Evolutionary conservation across 1,139 yeast genomes (phyloP).

Genomic region (Zygosaccharomyces sapae): DNA sequence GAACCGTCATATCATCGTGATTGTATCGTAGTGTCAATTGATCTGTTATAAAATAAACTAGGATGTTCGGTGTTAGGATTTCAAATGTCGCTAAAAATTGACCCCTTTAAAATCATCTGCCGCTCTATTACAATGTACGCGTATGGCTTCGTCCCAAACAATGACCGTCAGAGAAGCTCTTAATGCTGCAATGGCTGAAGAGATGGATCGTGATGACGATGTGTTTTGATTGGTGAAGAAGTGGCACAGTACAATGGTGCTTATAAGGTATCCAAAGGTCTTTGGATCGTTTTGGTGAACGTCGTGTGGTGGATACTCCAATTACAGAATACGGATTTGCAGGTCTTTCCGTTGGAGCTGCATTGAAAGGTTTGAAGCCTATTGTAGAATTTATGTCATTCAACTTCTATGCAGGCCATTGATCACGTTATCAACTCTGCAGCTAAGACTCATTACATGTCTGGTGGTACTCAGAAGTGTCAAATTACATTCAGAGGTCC

Average conservation of each 20-base stretch:
- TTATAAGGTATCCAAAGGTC: conserved; percentile 92
- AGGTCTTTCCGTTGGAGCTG: conserved; percentile 96
- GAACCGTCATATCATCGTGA: neutral
- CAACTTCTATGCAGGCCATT: conserved; percentile 98
- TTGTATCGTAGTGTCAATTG: neutral
- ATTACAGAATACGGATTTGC: conserved; percentile 99
- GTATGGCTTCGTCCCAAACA: conserved; percentile 45
- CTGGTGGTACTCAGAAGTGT: conserved; percentile 98
- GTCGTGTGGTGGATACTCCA: conserved; percentile 95
- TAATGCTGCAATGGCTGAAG: conserved; percentile 94
- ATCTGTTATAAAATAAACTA: neutral
- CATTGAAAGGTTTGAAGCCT: conserved; percentile 95
- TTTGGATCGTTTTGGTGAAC: conserved; percentile 96
- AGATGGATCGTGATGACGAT: conserved; percentile 90
- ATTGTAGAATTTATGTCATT: conserved; percentile 98
- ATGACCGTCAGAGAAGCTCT: conserved; percentile 97
- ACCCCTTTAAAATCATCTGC: conserved; percentile 13
- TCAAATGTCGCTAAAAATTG: conserved; percentile 7
- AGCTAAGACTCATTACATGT: conserved; percentile 97
- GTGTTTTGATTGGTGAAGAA: conserved; percentile 97
- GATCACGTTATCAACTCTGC: conserved; percentile 98
- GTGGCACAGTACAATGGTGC: conserved; percentile 99
- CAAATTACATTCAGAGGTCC: conserved; percentile 98
- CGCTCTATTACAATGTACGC: conserved; percentile 16
- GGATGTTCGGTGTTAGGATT: conserved; percentile 11